phyloP scores from a whole-genome alignment of 2,329 filamentous ascomycete genomes.

The Colletotrichum viniferum region DNA sequence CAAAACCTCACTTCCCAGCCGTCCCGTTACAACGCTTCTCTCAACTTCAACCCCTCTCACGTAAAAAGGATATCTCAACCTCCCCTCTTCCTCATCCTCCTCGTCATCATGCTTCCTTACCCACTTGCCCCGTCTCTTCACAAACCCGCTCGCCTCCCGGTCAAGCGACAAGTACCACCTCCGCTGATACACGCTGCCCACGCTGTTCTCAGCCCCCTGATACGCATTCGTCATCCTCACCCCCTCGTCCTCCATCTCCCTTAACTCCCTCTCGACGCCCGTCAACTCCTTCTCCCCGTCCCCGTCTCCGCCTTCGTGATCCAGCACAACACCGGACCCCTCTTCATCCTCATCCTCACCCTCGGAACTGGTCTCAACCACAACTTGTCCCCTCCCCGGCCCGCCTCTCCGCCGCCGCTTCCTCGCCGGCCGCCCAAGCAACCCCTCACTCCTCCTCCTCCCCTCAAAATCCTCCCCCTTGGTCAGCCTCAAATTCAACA shows the following conservation, averaged over 20 bases:
- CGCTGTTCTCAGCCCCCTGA: conserved; percentile 66
- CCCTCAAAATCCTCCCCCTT: conserved; percentile 43
- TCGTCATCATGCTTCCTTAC: neutral
- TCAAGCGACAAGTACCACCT: conserved; percentile 71
- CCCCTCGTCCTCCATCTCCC: conserved; percentile 54
- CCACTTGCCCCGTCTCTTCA: conserved; percentile 22
- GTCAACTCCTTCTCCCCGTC: conserved; percentile 29
- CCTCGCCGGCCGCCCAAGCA: neutral
- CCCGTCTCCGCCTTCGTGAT: neutral
- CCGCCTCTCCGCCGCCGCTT: neutral
- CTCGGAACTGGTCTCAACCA: conserved; percentile 2
- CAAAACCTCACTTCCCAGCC: conserved; percentile 63
- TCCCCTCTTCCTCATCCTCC: conserved; percentile 2
- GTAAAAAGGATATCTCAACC: conserved; percentile 61
- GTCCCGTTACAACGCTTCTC: conserved; percentile 69
- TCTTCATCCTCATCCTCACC: conserved; percentile 28
- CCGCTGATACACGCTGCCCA: conserved; percentile 71
- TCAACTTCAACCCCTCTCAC: conserved; percentile 66
- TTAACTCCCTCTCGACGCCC: conserved; percentile 43
- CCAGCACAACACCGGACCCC: conserved; percentile 24
- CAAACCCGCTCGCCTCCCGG: conserved; percentile 61
- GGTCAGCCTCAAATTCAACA: conserved; percentile 57
- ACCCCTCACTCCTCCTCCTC: conserved; percentile 25
- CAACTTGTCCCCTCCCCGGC: neutral
- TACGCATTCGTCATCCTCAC: conserved; percentile 69